phyloP scores from a whole-genome alignment of 768 basidiomycete species.

The Pholiota molesta region DNA sequence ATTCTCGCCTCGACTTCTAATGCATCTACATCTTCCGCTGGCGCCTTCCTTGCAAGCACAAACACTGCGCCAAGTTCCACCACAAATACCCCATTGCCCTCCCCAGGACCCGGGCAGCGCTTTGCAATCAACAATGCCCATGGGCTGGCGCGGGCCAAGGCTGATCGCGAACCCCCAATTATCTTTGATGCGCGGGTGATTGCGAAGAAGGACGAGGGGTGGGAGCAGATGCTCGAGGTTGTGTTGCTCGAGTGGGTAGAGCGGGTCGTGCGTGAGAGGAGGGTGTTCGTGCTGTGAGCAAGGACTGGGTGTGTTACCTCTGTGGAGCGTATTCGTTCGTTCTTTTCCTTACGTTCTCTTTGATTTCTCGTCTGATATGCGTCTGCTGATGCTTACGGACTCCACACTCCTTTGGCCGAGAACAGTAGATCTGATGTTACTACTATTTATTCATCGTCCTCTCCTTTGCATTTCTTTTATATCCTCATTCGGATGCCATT shows the following conservation, averaged over 20 bases:
- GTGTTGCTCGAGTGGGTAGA: slow-evolving; percentile 68
- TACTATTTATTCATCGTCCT: not conserved
- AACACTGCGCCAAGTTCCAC: not conserved
- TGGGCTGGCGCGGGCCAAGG: slow-evolving; percentile 32
- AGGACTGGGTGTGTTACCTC: not conserved
- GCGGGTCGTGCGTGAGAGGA: slow-evolving; percentile 69
- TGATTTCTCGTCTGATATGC: not conserved
- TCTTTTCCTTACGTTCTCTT: not conserved
- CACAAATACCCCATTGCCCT: slow-evolving; percentile 29
- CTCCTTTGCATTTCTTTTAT: not conserved
- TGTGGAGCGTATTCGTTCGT: not conserved
- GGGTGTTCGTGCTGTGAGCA: slow-evolving; percentile 22
- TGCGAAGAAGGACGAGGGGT: slow-evolving; percentile 74
- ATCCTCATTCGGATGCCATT: too few species aligned
- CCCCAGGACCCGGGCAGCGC: slow-evolving; percentile 17
- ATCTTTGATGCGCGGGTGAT: slow-evolving; percentile 75
- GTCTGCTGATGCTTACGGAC: not conserved
- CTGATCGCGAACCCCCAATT: slow-evolving; percentile 49
- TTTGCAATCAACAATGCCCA: slow-evolving; percentile 29
- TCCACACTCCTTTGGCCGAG: not conserved
- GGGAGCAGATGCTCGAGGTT: slow-evolving; percentile 78
- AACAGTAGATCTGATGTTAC: not conserved
- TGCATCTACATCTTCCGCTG: not conserved
- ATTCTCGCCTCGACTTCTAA: slow-evolving; percentile 16
- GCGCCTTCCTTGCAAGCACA: not conserved